Conservation (phyloP, 108 stramenopile species). For the Skeletonema marinoi region DNA sequence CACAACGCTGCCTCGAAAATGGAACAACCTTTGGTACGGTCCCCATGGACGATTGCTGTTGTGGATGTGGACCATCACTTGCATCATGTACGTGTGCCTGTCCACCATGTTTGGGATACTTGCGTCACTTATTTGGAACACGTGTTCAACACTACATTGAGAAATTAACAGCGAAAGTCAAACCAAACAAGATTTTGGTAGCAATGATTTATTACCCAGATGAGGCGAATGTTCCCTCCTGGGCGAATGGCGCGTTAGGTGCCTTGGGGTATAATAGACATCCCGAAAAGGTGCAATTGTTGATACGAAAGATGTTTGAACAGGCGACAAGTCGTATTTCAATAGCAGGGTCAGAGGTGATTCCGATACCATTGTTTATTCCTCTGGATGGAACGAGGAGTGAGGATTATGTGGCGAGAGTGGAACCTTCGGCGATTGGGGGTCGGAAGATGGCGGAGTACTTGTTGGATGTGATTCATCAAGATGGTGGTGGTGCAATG, state of each 20-base stretch:
- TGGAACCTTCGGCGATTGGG: constrained; percentile 85
- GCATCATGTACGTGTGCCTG: constrained; percentile 51
- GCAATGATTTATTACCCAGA: constrained; percentile 93
- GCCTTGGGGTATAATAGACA: constrained; percentile 77
- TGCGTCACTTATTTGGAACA: constrained; percentile 82
- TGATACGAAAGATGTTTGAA: constrained; percentile 73
- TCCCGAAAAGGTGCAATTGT: constrained; percentile 68
- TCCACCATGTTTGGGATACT: constrained; percentile 71
- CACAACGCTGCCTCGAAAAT: constrained; percentile 50
- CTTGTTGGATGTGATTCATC: constrained; percentile 62
- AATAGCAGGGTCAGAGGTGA: constrained; percentile 72
- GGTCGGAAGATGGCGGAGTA: constrained; percentile 88
- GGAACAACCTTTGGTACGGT: constrained; percentile 45
- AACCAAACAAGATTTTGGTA: constrained; percentile 80
- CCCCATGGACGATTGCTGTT: constrained; percentile 70
- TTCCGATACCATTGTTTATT: constrained; percentile 79
- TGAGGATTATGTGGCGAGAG: constrained; percentile 86
- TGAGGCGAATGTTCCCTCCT: constrained; percentile 69
- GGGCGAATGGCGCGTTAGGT: constrained; percentile 79
- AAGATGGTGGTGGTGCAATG: not conserved
- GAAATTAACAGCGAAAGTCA: constrained; percentile 68
- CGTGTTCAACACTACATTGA: constrained; percentile 77
- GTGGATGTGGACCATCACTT: constrained; percentile 76
- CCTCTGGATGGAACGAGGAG: constrained; percentile 79
- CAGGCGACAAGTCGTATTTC: constrained; percentile 75